Evolutionary conservation across 768 basidiomycete genomes (phyloP).

Genomic region (Auricularia auricula-judae): DNA sequence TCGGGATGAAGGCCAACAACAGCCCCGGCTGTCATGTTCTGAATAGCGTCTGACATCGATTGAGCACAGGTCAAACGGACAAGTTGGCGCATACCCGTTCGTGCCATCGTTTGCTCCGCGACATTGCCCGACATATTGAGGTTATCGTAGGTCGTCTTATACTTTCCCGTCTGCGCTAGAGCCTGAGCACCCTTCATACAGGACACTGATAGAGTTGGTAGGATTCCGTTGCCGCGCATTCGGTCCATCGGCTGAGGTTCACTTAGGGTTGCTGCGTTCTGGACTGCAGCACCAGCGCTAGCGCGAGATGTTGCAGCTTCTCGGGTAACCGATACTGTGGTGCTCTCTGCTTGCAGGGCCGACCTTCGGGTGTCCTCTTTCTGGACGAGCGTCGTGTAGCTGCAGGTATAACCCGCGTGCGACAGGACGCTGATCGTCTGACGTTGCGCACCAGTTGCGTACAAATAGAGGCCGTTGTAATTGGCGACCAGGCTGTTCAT

Average conservation of each 20-base stretch:
- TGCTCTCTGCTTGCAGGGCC: not conserved
- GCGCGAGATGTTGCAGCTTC: no score
- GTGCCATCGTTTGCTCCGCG: slow-evolving; percentile 24
- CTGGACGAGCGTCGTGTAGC: slow-evolving; percentile 18
- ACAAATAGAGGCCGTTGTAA: slow-evolving; percentile 21
- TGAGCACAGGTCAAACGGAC: no score
- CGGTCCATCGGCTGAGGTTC: not conserved
- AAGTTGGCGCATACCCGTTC: slow-evolving; percentile 12
- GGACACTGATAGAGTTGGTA: slow-evolving; percentile 16
- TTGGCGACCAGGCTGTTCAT: slow-evolving; percentile 19
- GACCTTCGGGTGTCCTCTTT: not conserved
- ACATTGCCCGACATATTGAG: slow-evolving; percentile 21
- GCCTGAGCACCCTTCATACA: slow-evolving; percentile 9
- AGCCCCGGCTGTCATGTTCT: slow-evolving; percentile 29
- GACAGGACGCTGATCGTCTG: slow-evolving; percentile 22
- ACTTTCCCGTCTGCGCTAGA: slow-evolving; percentile 15
- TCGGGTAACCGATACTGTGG: not conserved
- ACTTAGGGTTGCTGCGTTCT: no score
- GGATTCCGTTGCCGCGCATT: slow-evolving; percentile 6
- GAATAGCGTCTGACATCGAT: slow-evolving; percentile 15
- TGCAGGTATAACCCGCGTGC: slow-evolving; percentile 19
- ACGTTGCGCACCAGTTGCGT: slow-evolving; percentile 21
- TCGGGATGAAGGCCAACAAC: slow-evolving; percentile 14
- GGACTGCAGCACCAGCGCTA: no score
- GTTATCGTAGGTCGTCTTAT: slow-evolving; percentile 26